A percentile compares a stretch with the other conserved stretches of the same genome.
phyloP scores from a whole-genome alignment of 106 monocot genomes.

The Acorus calamus region DNA sequence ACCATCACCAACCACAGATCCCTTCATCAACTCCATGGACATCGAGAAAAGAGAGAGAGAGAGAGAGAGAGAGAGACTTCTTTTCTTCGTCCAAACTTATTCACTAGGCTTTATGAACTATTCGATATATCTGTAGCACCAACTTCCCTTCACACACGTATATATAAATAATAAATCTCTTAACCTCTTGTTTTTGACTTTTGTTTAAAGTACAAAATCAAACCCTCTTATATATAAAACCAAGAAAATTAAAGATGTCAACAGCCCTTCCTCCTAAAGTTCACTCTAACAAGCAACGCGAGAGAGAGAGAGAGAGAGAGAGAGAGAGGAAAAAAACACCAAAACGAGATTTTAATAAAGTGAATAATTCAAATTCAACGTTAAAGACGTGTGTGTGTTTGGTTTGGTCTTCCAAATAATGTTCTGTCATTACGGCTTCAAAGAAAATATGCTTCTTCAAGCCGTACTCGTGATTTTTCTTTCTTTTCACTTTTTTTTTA shows the following conservation, averaged over 20 bases:
- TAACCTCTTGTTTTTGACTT: no score
- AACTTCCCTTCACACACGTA: no score
- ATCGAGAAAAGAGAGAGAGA: no score
- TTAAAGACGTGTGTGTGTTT: constrained; percentile 28
- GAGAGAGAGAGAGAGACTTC: no score
- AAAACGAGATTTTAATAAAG: no score
- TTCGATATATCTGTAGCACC: no score
- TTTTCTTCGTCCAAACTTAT: not conserved
- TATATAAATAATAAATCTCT: no score
- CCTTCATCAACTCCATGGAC: not conserved
- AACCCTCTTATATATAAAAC: not conserved
- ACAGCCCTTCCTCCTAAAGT: constrained; percentile 4
- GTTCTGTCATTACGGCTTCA: no score
- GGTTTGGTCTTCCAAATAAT: not conserved
- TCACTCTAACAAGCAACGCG: constrained; percentile 7
- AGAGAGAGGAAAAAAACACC: not conserved
- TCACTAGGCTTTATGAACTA: not conserved
- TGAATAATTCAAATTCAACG: constrained; percentile 21
- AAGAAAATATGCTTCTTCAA: not conserved
- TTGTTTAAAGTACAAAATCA: no score
- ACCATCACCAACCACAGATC: constrained; percentile 12
- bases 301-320: constrained; percentile 3
- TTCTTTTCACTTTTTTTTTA: not conserved
- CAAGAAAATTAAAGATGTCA: not conserved
- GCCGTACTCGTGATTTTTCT: constrained; percentile 6